Conservation (phyloP, 768 basidiomycete genomes). For the Tylopilus subfusipes region DNA sequence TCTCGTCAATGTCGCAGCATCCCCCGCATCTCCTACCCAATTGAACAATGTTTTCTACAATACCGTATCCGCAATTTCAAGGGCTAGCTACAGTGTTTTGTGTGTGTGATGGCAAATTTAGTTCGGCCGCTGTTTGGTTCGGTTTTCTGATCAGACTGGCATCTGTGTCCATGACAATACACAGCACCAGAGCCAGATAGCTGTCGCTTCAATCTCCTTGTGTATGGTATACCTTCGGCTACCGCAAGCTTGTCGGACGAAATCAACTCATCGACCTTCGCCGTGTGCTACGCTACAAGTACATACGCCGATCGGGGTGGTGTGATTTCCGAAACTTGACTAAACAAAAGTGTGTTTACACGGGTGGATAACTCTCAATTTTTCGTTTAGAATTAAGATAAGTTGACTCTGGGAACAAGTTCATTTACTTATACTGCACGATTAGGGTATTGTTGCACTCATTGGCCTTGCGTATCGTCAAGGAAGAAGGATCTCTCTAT, state of each 20-base stretch:
- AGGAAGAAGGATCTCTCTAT: slow-evolving; percentile 36
- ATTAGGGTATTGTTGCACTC: background rate
- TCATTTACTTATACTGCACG: background rate
- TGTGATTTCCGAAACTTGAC: background rate
- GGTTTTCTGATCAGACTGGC: slow-evolving; percentile 11
- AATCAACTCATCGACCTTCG: background rate
- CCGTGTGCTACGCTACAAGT: too few relatives aligned
- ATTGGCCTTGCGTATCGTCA: background rate
- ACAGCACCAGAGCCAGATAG: slow-evolving; percentile 7
- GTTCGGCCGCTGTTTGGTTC: slow-evolving; percentile 5
- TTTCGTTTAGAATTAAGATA: too few relatives aligned
- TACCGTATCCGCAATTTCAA: slow-evolving; percentile 31
- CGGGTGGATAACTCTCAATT: too few relatives aligned
- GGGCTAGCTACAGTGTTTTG: slow-evolving; percentile 30
- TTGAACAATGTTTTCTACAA: slow-evolving; percentile 39
- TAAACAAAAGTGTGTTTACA: background rate
- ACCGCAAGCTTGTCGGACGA: background rate
- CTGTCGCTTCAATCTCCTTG: background rate
- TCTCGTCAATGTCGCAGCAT: slow-evolving; percentile 47
- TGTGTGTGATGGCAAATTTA: slow-evolving; percentile 9
- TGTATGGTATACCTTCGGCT: background rate
- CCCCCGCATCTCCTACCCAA: slow-evolving; percentile 36
- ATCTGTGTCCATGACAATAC: slow-evolving; percentile 12
- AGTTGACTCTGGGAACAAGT: background rate
- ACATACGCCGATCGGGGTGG: too few relatives aligned